These are phyloP conservation scores for Auxenochlorella protothecoides DNA, from an alignment of 139 green algal genomes.

Conservation along the genomic window DNA sequence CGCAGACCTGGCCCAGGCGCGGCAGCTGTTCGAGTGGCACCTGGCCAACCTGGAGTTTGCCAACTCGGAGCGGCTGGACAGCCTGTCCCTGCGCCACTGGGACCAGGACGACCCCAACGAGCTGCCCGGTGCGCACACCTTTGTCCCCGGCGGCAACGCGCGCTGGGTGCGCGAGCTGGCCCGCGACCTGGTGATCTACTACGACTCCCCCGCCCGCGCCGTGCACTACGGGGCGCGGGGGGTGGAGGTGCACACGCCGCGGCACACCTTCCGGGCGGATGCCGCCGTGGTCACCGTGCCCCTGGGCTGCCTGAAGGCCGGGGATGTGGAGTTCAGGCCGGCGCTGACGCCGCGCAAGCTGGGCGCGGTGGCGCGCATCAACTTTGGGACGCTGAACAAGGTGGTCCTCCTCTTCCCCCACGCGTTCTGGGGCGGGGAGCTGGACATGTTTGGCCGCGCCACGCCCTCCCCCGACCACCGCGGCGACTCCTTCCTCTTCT, in stretches of 20 bases:
- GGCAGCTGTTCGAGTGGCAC: constrained; percentile 83
- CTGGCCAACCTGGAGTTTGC: constrained; percentile 96
- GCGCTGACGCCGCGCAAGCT: constrained; percentile 69
- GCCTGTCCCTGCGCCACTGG: constrained; percentile 70
- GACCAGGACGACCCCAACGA: constrained; percentile 89
- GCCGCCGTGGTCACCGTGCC: constrained; percentile 77
- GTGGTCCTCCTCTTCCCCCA: constrained; percentile 77
- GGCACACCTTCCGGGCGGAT: constrained; percentile 36
- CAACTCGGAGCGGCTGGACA: constrained; percentile 57
- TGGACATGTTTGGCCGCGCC: constrained; percentile 84
- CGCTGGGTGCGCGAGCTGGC: constrained; percentile 65
- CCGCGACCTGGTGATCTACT: constrained; percentile 66
- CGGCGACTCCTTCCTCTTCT: constrained; percentile 90
- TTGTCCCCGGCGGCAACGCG: constrained; percentile 71
- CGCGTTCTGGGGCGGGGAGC: constrained; percentile 71
- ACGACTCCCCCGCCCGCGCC: constrained; percentile 44
- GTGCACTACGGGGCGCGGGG: constrained; percentile 40
- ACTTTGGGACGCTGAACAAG: constrained; percentile 80
- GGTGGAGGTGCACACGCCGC: constrained; percentile 44
- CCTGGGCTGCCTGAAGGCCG: constrained; percentile 79
- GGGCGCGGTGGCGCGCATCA: constrained; percentile 70
- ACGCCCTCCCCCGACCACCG: constrained; percentile 23
- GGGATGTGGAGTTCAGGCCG: constrained; percentile 59
- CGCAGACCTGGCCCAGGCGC: constrained; percentile 4
- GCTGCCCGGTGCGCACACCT: constrained; percentile 41